Evolutionary conservation across 208 protist genomes (phyloP), one percentile per base, ranked within the genome.

Genomic region (Trypanosoma lewisi): DNA sequence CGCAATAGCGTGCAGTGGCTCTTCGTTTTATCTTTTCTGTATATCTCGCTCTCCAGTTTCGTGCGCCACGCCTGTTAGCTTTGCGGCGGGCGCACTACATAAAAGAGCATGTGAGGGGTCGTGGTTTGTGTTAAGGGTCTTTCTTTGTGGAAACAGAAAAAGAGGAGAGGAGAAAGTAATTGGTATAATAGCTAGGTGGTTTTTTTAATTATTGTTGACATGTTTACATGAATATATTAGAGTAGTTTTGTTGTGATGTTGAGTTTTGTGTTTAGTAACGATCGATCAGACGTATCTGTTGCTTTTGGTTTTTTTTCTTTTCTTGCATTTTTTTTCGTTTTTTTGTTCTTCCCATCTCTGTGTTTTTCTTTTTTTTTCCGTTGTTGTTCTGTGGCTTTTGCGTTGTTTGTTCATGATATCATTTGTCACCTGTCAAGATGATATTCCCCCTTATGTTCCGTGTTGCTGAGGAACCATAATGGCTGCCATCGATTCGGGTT

Each of bases 401-500:
- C 63, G 0, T 25, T 75, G 11, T 34, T 68, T 57, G 37, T 75
- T 6, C 63, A 9, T 56, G 56, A 34, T 17, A 34, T 17, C 4
- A 53, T 25, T 36, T 53, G 23, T 70, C 1, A 51, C 44, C 33
- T 42, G 47, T 54, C 25, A 17, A 63, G 50, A 58, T 39, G 0
- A 25, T 49, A 65, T 45, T 58, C 52, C 19, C 30, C 27, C 21
- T 48, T 41, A 4, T 30, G 39, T 4, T 56, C 44, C 0, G 39
- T 17, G 39, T 77, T 59, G 25, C 57, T 33, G 51, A 89, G 81
- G 61, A 90, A 92, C 88, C 88, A 94, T 25, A 92, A 74, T 0
- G 82, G 83, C 65, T 94, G 88, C 88, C 88, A 94, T 33, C 88
- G 78, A 45, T 91, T 92, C 0, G 63, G 67, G 47, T 92, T 90